Percentiles rank a stretch among this genome's conserved stretches.
Conservation (phyloP, 116 monocot genomes). For the Papilionanthe hybrid region DNA sequence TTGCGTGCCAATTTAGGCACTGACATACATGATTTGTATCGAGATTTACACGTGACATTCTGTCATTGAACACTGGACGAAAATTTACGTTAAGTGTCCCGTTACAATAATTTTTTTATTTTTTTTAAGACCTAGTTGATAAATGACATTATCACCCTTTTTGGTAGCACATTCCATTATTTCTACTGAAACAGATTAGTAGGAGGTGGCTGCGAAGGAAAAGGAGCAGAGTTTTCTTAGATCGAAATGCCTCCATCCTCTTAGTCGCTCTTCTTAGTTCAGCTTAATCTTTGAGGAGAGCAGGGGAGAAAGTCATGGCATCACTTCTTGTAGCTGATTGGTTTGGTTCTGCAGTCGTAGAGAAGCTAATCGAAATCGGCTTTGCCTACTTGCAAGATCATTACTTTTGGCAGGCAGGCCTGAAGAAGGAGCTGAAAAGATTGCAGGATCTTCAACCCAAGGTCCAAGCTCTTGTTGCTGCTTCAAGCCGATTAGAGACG, state of each 20-base stretch:
- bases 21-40: too few species aligned
- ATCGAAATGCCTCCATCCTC: neutral
- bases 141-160: too few species aligned
- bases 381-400: neutral
- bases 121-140: too few species aligned
- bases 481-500: neutral
- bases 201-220: too few species aligned
- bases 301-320: conserved; percentile 1
- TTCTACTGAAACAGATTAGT: too few species aligned
- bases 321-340: neutral
- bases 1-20: too few species aligned
- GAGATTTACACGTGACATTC: too few species aligned
- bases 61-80: too few species aligned
- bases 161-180: too few species aligned
- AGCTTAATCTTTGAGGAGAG: neutral
- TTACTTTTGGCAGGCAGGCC: conserved; percentile 8
- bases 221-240: neutral
- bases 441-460: conserved; percentile 1
- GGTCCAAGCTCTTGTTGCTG: conserved; percentile 16
- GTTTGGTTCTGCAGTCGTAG: neutral
- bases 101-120: too few species aligned
- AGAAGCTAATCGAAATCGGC: conserved; percentile 6
- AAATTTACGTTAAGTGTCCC: too few species aligned
- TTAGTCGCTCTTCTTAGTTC: neutral
- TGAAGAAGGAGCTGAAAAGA: conserved; percentile 12